These are phyloP conservation scores for Sarcocystis neurona DNA, from an alignment of 169 alveolate genomes.

Conservation along the genomic window DNA sequence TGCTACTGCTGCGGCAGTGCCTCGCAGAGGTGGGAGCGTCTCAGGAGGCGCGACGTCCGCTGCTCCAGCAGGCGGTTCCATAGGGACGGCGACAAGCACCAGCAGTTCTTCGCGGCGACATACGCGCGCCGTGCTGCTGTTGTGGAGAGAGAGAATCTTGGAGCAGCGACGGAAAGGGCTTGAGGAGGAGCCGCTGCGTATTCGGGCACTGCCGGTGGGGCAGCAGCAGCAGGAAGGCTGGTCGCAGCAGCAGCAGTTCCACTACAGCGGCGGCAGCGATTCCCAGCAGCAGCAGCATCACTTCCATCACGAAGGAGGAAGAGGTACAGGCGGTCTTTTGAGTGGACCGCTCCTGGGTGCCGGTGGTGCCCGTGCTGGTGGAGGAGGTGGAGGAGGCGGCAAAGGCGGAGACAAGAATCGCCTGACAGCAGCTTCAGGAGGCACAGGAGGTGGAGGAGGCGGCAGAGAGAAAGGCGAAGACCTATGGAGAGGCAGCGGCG, in stretches of 20 bases:
- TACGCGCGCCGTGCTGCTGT: too few species aligned
- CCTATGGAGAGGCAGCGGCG: neutral
- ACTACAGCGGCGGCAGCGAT: neutral
- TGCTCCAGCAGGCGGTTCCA: slow-evolving; percentile 17
- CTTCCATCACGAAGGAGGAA: slow-evolving; percentile 28
- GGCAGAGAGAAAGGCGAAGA: neutral
- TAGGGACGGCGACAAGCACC: neutral
- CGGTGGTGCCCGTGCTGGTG: neutral
- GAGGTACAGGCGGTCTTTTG: neutral
- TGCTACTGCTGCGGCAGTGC: neutral
- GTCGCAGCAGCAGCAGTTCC: slow-evolving; percentile 24
- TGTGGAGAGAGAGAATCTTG: too few species aligned
- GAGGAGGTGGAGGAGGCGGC: neutral
- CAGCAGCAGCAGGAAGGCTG: slow-evolving; percentile 28
- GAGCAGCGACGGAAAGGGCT: neutral
- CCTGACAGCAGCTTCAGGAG: neutral
- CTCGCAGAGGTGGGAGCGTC: neutral
- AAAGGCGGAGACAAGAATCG: neutral
- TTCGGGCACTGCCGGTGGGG: slow-evolving; percentile 24
- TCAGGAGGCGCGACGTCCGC: neutral
- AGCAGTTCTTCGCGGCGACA: neutral
- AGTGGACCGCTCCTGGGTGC: neutral
- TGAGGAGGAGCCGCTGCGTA: neutral
- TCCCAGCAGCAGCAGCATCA: slow-evolving; percentile 4
- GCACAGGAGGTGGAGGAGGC: neutral